Evolutionary conservation across 768 basidiomycete species (phyloP).

Genomic region (Cantharellus anzutake): DNA sequence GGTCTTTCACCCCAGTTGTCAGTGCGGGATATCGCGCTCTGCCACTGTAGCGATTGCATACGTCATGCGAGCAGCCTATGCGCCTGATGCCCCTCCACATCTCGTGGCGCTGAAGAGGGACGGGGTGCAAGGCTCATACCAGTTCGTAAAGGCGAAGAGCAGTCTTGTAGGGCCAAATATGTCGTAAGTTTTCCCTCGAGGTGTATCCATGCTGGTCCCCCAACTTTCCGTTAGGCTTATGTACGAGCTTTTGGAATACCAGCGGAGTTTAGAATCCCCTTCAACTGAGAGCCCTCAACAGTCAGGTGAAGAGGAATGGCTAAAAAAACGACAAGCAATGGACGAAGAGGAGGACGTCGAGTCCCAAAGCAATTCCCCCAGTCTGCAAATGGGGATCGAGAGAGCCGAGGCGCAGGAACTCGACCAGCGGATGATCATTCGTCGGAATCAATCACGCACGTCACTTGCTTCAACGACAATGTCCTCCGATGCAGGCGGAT

Average conservation of each 20-base stretch:
- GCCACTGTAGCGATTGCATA: constrained; percentile 81
- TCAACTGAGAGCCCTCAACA: constrained; percentile 36
- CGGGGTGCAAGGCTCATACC: constrained; percentile 80
- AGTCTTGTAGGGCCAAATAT: constrained; percentile 83
- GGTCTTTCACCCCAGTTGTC: constrained; percentile 39
- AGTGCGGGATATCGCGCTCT: constrained; percentile 83
- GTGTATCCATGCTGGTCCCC: constrained; percentile 12
- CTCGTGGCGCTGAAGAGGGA: constrained; percentile 45
- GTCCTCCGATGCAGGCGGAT: neutral
- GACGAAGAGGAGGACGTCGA: constrained; percentile 38
- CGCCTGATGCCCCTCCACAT: constrained; percentile 47
- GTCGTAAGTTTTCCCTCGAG: constrained; percentile 41
- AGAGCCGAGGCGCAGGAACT: constrained; percentile 49
- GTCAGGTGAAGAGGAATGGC: constrained; percentile 69
- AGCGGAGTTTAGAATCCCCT: constrained; percentile 24
- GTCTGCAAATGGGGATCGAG: neutral
- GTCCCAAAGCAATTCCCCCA: constrained; percentile 22
- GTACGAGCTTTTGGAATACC: constrained; percentile 85
- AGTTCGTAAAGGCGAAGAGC: constrained; percentile 78
- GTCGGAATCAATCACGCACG: constrained; percentile 13
- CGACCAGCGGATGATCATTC: constrained; percentile 60
- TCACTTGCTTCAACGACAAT: neutral
- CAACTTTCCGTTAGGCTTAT: constrained; percentile 39
- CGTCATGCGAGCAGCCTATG: constrained; percentile 82
- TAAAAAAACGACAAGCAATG: constrained; percentile 40